Conservation (phyloP, 2,329 filamentous ascomycete species). For the Clarireedia sp. region DNA sequence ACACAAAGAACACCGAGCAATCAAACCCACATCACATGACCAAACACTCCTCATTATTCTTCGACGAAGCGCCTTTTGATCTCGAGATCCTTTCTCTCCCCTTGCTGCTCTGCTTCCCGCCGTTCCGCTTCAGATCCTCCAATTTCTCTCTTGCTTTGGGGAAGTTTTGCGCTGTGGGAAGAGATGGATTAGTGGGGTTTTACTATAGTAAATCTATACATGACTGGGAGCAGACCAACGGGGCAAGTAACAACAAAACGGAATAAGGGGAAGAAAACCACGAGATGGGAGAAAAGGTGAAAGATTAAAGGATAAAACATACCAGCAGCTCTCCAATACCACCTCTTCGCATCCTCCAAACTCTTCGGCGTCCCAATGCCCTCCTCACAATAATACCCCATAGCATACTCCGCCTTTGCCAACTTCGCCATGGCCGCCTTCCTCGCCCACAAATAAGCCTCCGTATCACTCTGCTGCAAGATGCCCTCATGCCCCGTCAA, state of each 20-base stretch:
- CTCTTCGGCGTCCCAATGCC: constrained; percentile 84
- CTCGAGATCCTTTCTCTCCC: constrained; percentile 72
- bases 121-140: constrained; percentile 80
- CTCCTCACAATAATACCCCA: constrained; percentile 95
- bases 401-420: constrained; percentile 92
- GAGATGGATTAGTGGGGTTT: constrained; percentile 6
- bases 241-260: not conserved
- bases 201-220: not conserved
- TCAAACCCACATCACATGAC: constrained; percentile 55
- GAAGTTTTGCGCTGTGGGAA: constrained; percentile 72
- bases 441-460: constrained; percentile 93
- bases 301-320: constrained; percentile 37
- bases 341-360: constrained; percentile 90
- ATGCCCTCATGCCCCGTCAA: constrained; percentile 84
- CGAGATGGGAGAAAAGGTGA: not conserved
- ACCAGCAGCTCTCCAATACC: constrained; percentile 98
- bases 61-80: constrained; percentile 64
- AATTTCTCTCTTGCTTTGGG: constrained; percentile 87
- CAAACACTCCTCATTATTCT: constrained; percentile 81
- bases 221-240: not conserved
- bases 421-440: constrained; percentile 85
- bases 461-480: constrained; percentile 83
- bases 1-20: not conserved
- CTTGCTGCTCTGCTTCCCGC: constrained; percentile 60
- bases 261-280: not conserved